These are phyloP conservation scores for Amphirosellinia nigrospora DNA, from an alignment of 495 filamentous ascomycete genomes.

Conservation along the genomic window DNA sequence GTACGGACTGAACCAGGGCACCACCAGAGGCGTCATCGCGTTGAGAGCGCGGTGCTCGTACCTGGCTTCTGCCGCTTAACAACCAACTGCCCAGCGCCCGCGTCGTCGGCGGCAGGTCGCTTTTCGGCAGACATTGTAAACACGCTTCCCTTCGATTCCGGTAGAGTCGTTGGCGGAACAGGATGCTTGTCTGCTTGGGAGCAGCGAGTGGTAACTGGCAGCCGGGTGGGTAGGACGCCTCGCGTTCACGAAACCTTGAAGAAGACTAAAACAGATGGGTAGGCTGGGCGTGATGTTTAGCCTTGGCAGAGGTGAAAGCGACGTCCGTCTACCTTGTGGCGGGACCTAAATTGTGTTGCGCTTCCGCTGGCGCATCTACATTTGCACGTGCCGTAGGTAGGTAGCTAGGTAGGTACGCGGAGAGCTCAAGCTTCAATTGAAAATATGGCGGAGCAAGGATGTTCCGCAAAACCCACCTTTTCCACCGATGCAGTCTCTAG, in stretches of 20 bases:
- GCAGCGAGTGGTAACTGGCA: not conserved
- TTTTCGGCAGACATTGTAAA: conserved; percentile 84
- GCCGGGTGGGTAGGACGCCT: not conserved
- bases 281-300: not conserved
- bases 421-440: conserved; percentile 30
- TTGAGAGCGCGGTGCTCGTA: conserved; percentile 63
- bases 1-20: conserved; percentile 83
- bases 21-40: conserved; percentile 69
- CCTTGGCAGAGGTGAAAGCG: not conserved
- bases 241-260: not conserved
- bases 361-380: not conserved
- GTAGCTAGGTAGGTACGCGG: too few species aligned
- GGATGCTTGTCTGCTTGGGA: conserved; percentile 11
- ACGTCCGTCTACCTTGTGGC: not conserved
- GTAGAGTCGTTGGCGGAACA: conserved; percentile 1
- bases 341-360: not conserved
- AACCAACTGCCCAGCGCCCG: conserved; percentile 79
- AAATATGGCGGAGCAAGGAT: conserved; percentile 25
- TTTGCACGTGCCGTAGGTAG: not conserved
- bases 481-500: not conserved
- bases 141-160: too few species aligned
- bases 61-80: conserved; percentile 90
- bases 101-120: conserved; percentile 79
- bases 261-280: not conserved
- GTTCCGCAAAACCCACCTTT: conserved; percentile 3